phyloP scores from a whole-genome alignment of 805 yeast species.

The Schizosaccharomyces japonicus region DNA sequence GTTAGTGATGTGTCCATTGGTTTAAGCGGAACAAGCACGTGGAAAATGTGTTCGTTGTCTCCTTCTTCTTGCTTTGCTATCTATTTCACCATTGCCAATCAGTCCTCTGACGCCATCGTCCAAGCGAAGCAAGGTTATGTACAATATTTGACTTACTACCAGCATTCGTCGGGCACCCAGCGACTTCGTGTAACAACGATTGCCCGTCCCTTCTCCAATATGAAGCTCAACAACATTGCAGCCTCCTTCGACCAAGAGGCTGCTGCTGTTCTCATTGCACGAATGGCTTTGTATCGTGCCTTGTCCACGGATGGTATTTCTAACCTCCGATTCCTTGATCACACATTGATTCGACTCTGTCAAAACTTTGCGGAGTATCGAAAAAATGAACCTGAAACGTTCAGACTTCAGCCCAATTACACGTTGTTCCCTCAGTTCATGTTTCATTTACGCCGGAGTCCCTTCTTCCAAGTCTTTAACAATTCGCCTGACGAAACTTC shows the following conservation, averaged over 20 bases:
- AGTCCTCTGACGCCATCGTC: slow-evolving; percentile 8
- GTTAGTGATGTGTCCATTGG: slow-evolving; percentile 87
- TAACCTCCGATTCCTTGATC: slow-evolving; percentile 81
- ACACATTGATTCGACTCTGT: slow-evolving; percentile 69
- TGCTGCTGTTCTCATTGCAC: slow-evolving; percentile 83
- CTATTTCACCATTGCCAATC: slow-evolving; percentile 45
- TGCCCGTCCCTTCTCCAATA: slow-evolving; percentile 26
- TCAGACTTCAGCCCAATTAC: slow-evolving; percentile 62
- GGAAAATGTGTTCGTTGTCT: slow-evolving; percentile 63
- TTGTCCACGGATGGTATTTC: slow-evolving; percentile 75
- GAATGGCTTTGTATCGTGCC: slow-evolving; percentile 68
- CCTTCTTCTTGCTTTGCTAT: slow-evolving; percentile 77
- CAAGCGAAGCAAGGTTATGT: slow-evolving; percentile 19
- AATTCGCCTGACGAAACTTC: slow-evolving; percentile 98
- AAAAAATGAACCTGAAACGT: slow-evolving; percentile 60
- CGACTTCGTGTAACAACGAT: slow-evolving; percentile 81
- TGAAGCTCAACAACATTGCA: slow-evolving; percentile 31
- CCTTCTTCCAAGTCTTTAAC: slow-evolving; percentile 84
- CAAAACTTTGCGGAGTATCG: slow-evolving; percentile 83
- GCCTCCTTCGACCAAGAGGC: slow-evolving; percentile 92
- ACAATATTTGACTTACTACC: slow-evolving; percentile 79
- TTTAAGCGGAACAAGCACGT: slow-evolving; percentile 76
- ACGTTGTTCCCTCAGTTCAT: slow-evolving; percentile 84
- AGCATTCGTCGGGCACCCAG: slow-evolving; percentile 81
- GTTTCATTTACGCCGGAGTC: slow-evolving; percentile 86